Evolutionary conservation across 768 basidiomycete genomes (phyloP).

Genomic region (Boletus patriciae): DNA sequence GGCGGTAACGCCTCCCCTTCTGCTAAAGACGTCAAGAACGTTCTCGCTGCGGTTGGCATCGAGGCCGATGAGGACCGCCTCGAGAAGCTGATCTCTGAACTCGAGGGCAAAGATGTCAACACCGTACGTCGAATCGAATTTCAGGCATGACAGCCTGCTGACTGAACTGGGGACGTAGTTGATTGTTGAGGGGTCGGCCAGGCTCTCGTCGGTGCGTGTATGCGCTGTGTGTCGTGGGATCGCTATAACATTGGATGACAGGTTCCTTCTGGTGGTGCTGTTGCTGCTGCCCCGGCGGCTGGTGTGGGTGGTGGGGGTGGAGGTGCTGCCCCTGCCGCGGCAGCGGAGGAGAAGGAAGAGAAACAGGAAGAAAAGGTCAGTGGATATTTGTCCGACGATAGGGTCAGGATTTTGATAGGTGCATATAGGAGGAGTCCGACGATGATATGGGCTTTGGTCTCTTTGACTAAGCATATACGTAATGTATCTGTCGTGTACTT

Average conservation of each 20-base stretch:
- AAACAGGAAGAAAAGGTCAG: slow-evolving; percentile 87
- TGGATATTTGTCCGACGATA: slow-evolving; percentile 8
- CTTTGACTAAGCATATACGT: slow-evolving; percentile 68
- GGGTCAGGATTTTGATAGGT: slow-evolving; percentile 1
- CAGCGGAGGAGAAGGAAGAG: slow-evolving; percentile 76
- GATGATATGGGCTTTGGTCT: slow-evolving; percentile 99
- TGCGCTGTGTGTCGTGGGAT: not conserved
- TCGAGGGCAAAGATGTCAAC: slow-evolving; percentile 87
- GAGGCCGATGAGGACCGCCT: slow-evolving; percentile 84
- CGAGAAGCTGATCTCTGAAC: slow-evolving; percentile 81
- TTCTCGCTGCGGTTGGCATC: slow-evolving; percentile 83
- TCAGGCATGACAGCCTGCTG: not conserved
- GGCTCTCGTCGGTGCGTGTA: slow-evolving; percentile 85
- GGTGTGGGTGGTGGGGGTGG: slow-evolving; percentile 44
- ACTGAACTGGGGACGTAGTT: slow-evolving; percentile 45
- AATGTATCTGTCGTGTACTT: slow-evolving; percentile 5
- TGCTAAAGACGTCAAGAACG: slow-evolving; percentile 82
- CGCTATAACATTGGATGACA: slow-evolving; percentile 25
- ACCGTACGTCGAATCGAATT: slow-evolving; percentile 47
- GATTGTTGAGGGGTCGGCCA: slow-evolving; percentile 89
- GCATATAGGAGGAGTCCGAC: slow-evolving; percentile 81
- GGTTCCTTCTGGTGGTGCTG: slow-evolving; percentile 93
- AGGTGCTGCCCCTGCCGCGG: slow-evolving; percentile 52
- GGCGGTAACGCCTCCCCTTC: slow-evolving; percentile 90
- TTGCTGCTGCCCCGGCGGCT: slow-evolving; percentile 52